These are phyloP conservation scores for Maudiozyma bulderi DNA, from an alignment of 805 yeast genomes.

Conservation along the genomic window DNA sequence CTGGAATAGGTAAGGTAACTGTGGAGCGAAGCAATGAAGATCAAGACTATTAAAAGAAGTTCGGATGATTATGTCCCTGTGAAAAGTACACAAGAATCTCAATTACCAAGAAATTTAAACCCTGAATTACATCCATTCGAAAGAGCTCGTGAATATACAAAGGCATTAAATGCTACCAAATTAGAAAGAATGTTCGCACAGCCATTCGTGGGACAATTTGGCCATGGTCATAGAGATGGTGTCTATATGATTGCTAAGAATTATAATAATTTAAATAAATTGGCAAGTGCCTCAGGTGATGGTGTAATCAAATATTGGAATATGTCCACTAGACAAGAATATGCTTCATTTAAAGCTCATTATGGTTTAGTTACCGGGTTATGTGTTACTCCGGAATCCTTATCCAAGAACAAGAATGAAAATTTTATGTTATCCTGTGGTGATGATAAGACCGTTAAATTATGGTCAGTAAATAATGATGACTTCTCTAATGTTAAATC, in stretches of 20 bases:
- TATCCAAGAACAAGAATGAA: slow-evolving; percentile 26
- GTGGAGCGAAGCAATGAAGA: slow-evolving; percentile 40
- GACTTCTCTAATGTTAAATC: slow-evolving; percentile 34
- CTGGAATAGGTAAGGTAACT: no score
- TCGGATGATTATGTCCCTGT: slow-evolving; percentile 90
- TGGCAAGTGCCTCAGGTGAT: slow-evolving; percentile 92
- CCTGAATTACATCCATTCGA: slow-evolving; percentile 96
- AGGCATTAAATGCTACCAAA: slow-evolving; percentile 91
- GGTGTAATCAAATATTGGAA: slow-evolving; percentile 95
- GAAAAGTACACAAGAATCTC: slow-evolving; percentile 77
- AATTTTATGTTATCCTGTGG: slow-evolving; percentile 69
- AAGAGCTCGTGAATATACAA: slow-evolving; percentile 90
- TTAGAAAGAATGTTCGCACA: slow-evolving; percentile 95
- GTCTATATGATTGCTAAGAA: slow-evolving; percentile 81
- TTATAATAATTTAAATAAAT: slow-evolving; percentile 52
- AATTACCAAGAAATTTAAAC: slow-evolving; percentile 79
- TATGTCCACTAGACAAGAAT: slow-evolving; percentile 65
- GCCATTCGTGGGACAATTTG: slow-evolving; percentile 92
- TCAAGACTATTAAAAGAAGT: slow-evolving; percentile 81
- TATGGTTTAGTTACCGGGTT: slow-evolving; percentile 83
- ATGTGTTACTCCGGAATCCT: slow-evolving; percentile 48
- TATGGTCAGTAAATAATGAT: slow-evolving; percentile 66
- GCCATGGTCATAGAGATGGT: slow-evolving; percentile 92
- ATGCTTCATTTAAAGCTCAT: slow-evolving; percentile 76
- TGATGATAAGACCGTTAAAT: slow-evolving; percentile 77